Percentiles rank a stretch among this genome's conserved stretches.
Conservation (phyloP, 805 yeast genomes). For the Ogataea dorogensis region DNA sequence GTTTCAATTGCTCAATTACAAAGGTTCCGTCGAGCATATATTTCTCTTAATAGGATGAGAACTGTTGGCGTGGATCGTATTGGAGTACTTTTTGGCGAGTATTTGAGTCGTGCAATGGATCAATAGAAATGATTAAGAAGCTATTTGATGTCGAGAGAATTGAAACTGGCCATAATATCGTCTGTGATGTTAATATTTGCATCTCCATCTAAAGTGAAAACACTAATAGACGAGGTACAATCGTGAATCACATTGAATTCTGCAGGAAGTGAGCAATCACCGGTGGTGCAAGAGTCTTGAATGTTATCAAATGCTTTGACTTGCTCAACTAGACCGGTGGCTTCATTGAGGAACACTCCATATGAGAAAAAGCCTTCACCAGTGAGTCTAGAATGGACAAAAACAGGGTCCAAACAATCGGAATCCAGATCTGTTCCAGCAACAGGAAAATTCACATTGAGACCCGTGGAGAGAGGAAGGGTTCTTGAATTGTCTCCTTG, state of each 20-base stretch:
- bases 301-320: slow-evolving; percentile 19
- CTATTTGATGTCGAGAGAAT: slow-evolving; percentile 7
- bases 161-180: slow-evolving; percentile 9
- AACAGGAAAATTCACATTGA: slow-evolving; percentile 49
- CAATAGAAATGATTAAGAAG: slow-evolving; percentile 12
- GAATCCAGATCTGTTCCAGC: slow-evolving; percentile 41
- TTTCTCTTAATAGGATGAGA: slow-evolving; percentile 77
- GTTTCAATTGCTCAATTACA: slow-evolving; percentile 78
- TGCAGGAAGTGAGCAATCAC: slow-evolving; percentile 46
- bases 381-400: slow-evolving; percentile 44
- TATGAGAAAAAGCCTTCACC: slow-evolving; percentile 38
- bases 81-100: slow-evolving; percentile 71
- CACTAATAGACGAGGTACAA: slow-evolving; percentile 45
- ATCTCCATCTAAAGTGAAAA: slow-evolving; percentile 48
- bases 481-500: slow-evolving; percentile 40
- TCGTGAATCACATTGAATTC: slow-evolving; percentile 35
- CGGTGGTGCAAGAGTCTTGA: slow-evolving; percentile 33
- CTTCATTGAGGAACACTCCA: slow-evolving; percentile 38
- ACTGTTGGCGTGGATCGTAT: slow-evolving; percentile 70
- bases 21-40: slow-evolving; percentile 77
- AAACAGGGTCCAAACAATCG: slow-evolving; percentile 43
- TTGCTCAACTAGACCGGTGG: slow-evolving; percentile 33
- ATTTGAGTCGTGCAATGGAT: slow-evolving; percentile 61
- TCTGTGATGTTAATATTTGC: slow-evolving; percentile 22
- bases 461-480: slow-evolving; percentile 45